Evolutionary conservation across 2,329 filamentous ascomycete genomes (phyloP).

Genomic region (Parascedosporium putredinis): DNA sequence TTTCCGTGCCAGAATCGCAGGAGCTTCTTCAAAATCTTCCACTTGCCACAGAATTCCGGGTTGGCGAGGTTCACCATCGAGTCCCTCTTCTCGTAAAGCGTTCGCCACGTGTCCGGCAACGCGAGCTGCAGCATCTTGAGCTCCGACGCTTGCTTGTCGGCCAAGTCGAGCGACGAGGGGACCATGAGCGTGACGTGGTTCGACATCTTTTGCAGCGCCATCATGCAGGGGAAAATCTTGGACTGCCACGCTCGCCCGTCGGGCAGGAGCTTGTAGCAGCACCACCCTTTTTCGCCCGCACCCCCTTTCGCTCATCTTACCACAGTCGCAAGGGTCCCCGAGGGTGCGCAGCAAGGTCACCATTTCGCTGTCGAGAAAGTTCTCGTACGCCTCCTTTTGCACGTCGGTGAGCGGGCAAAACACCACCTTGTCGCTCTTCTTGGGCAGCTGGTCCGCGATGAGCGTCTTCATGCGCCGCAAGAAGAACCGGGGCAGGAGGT

Average conservation of each 20-base stretch:
- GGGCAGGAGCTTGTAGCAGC: constrained; percentile 54
- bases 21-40: constrained; percentile 80
- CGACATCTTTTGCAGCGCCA: constrained; percentile 73
- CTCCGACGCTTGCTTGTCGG: constrained; percentile 69
- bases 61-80: constrained; percentile 73
- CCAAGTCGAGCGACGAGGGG: constrained; percentile 50
- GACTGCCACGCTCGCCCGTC: constrained; percentile 60
- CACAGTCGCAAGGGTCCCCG: constrained; percentile 59
- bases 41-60: constrained; percentile 91
- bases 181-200: constrained; percentile 89
- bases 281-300: constrained; percentile 55
- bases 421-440: constrained; percentile 87
- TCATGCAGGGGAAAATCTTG: constrained; percentile 76
- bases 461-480: constrained; percentile 85
- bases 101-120: constrained; percentile 63
- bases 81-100: constrained; percentile 64
- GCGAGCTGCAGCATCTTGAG: constrained; percentile 63
- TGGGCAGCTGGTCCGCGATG: constrained; percentile 85
- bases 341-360: constrained; percentile 59
- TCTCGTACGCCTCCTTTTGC: constrained; percentile 74
- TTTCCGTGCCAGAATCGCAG: constrained; percentile 82
- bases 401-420: constrained; percentile 84
- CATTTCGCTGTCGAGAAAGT: constrained; percentile 59
- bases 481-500: constrained; percentile 83
- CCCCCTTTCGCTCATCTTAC: constrained; percentile 34